phyloP scores from a whole-genome alignment of 176 grass and related monocot genomes.

The Raddia distichophylla region DNA sequence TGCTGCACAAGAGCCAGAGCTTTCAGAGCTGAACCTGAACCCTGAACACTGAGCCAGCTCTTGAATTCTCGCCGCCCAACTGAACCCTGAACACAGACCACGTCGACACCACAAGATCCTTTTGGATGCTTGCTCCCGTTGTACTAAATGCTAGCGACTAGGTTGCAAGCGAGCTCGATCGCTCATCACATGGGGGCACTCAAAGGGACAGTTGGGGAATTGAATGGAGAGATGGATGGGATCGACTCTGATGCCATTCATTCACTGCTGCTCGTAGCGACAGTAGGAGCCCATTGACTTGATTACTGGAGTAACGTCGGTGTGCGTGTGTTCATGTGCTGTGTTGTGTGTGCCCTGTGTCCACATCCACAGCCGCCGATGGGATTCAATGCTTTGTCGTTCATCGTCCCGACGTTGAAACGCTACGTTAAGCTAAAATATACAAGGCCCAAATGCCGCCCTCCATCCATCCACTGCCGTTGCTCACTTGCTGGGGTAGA shows the following conservation, averaged over 20 bases:
- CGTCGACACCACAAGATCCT: not conserved
- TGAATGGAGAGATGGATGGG: conserved; percentile 15
- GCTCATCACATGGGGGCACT: not conserved
- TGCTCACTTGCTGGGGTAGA: not conserved
- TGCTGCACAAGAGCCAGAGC: not conserved
- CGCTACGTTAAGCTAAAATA: too few relatives aligned
- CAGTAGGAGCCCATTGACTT: not conserved
- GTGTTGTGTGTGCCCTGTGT: not conserved
- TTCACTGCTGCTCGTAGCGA: not conserved
- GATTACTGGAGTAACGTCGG: not conserved
- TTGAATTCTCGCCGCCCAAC: not conserved
- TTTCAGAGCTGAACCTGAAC: not conserved
- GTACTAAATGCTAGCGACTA: not conserved
- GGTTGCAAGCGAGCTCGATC: conserved; percentile 10
- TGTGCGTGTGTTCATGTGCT: too few relatives aligned
- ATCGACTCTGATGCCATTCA: not conserved
- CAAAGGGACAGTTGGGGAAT: conserved; percentile 26
- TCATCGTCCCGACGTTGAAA: too few relatives aligned
- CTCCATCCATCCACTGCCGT: not conserved
- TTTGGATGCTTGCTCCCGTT: not conserved
- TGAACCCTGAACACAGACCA: not conserved
- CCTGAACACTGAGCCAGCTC: not conserved
- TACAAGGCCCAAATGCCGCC: not conserved
- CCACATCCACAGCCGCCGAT: not conserved
- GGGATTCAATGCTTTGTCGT: not conserved